A percentile compares a stretch with the other conserved stretches of the same genome.
Evolutionary conservation across 371 early-diverging fungal genomes (phyloP).

Genomic region (Apophysomyces ossiformis): DNA sequence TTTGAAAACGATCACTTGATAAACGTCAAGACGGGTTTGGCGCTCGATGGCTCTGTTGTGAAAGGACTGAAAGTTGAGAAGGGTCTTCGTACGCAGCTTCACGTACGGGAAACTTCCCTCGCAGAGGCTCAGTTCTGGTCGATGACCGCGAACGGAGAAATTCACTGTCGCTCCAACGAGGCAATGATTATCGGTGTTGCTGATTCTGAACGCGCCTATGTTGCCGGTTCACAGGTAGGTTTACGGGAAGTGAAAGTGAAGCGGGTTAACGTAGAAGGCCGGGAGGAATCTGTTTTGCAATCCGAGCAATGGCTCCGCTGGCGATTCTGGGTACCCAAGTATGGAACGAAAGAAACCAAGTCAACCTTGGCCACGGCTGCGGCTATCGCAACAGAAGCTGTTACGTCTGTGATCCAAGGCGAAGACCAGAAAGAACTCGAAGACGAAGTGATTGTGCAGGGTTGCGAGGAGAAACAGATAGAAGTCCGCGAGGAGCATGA

Average conservation of each 20-base stretch:
- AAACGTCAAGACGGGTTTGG: conserved; percentile 59
- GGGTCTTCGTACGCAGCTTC: conserved; percentile 35
- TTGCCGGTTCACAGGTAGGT: conserved; percentile 47
- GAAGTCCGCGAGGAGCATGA: conserved; percentile 35
- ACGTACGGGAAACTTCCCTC: conserved; percentile 29
- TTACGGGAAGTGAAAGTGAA: conserved; percentile 29
- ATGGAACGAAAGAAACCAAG: conserved; percentile 27
- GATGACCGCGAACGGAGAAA: conserved; percentile 45
- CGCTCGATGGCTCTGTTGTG: conserved; percentile 39
- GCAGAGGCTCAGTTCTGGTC: conserved; percentile 49
- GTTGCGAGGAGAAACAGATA: conserved; percentile 31
- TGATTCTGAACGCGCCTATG: conserved; percentile 25
- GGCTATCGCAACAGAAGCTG: conserved; percentile 12
- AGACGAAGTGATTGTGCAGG: conserved; percentile 32
- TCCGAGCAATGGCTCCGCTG: conserved; percentile 48
- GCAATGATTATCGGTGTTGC: conserved; percentile 39
- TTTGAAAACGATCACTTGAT: conserved; percentile 54
- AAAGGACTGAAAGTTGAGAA: conserved; percentile 37
- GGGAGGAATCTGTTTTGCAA: conserved; percentile 26
- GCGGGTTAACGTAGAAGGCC: conserved; percentile 28
- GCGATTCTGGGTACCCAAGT: conserved; percentile 46
- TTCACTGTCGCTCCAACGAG: conserved; percentile 42
- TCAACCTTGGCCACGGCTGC: conserved; percentile 11
- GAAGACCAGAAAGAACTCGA: background rate
- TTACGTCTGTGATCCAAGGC: background rate